Base-by-base conservation (phyloP, 306 rosid species). In the Ziziphus jujuba region DNA sequence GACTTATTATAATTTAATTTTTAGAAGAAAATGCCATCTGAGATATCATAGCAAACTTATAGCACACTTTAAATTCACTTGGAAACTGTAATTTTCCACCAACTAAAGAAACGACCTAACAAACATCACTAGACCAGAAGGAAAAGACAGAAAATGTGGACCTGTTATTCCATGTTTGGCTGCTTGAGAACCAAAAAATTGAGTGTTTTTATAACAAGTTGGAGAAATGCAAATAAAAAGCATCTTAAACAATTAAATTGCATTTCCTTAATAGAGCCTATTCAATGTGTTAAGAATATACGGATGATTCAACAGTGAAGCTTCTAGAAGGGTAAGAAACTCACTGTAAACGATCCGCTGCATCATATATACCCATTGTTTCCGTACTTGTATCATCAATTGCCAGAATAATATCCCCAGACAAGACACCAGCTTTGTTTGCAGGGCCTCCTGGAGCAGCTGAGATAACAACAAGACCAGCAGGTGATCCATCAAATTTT, bases 391-490 rank as follows among this genome's bases (percentile, higher is more conserved):
- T 76, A 69, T 82, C 91, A 74, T 90, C 95, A 79, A 93, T 93
- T 43, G 78, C 91, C 56, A 90, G 75, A 81, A 93, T 79, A 65
- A 93, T 71, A 72, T 93, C 97, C 45, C 99, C 99, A 71, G 99
- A 81, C 38, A 62, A 70, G 78, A 93, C 73, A 56, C 97, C 99
- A 72, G 96, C 95, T 78, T 87, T 88, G 70, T 80, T 76, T 50
- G 99, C 97, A 66, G 99, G 96, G 50, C 99, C 99, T 60, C 89
- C 96, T 35, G 91, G 89, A 65, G 95, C 74, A 75, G 99, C 95
- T 70, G 99, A 88, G 68, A 90, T 77, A 54, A 90, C 95, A 70
- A 83, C 69, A 72, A 90, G 97, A 74, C 96, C 95, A 78, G 79
- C 75, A 67, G 90, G 59, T 48, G 80, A 85, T 70, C 69, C 82